These are phyloP conservation scores for Blumeria graminis DNA, from an alignment of 2,329 filamentous ascomycete genomes.

Conservation along the genomic window DNA sequence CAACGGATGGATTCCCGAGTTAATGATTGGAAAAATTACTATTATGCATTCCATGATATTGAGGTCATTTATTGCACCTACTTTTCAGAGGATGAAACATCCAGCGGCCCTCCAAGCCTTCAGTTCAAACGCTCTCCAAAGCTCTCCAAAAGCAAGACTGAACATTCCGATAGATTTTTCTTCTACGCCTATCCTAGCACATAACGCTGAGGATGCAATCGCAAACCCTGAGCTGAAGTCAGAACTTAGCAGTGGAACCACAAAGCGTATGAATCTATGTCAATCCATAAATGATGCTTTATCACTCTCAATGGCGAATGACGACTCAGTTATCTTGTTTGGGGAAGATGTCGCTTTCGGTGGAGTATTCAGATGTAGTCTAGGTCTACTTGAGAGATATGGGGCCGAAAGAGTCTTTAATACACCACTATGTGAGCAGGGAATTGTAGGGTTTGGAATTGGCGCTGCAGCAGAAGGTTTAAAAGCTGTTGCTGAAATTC, in stretches of 20 bases:
- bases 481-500: conserved; percentile 73
- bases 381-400: conserved; percentile 72
- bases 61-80: no score
- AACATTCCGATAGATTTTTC: conserved; percentile 79
- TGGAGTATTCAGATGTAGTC: conserved; percentile 84
- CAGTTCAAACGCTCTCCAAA: neutral
- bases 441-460: conserved; percentile 81
- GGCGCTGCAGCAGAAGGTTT: conserved; percentile 77
- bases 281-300: conserved; percentile 84
- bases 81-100: no score
- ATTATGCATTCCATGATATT: no score
- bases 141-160: conserved; percentile 33
- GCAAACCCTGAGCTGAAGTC: conserved; percentile 45
- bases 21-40: no score
- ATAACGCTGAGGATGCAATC: conserved; percentile 50
- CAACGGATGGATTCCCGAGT: no score
- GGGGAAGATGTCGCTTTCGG: conserved; percentile 95
- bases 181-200: conserved; percentile 56
- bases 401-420: conserved; percentile 85
- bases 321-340: conserved; percentile 74
- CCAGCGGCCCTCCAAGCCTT: neutral
- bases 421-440: conserved; percentile 81
- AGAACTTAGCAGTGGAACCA: conserved; percentile 40
- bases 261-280: conserved; percentile 79
- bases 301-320: conserved; percentile 53